Evolutionary conservation across 2,329 filamentous ascomycete genomes (phyloP).

Genomic region (Colletotrichum sp.): DNA sequence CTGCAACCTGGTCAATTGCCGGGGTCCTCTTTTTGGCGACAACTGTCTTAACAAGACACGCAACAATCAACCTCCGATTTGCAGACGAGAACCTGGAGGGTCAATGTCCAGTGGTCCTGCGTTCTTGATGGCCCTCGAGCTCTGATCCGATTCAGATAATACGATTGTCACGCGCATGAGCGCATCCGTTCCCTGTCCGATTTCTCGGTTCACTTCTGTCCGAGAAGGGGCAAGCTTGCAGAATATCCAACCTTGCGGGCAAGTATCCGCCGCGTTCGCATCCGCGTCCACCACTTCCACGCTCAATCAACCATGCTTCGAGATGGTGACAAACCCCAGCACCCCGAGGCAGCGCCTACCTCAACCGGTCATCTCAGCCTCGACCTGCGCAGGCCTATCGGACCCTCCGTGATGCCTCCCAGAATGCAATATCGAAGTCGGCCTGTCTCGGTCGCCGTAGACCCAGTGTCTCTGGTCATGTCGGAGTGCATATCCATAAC

Average conservation of each 20-base stretch:
- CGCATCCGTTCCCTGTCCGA: neutral
- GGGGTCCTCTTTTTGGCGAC: conserved; percentile 5
- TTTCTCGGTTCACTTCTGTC: neutral
- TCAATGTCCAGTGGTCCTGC: neutral
- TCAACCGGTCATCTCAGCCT: neutral
- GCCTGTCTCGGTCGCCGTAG: conserved; percentile 80
- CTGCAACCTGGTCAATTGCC: conserved; percentile 21
- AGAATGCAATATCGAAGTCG: conserved; percentile 65
- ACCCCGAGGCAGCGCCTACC: conserved; percentile 7
- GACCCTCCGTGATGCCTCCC: conserved; percentile 30
- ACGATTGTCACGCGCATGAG: neutral
- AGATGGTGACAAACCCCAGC: conserved; percentile 1
- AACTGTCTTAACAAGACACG: conserved; percentile 10
- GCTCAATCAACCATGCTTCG: conserved; percentile 13
- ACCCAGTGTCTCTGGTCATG: conserved; percentile 91
- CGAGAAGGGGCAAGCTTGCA: neutral
- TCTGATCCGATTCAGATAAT: neutral
- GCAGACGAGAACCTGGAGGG: neutral
- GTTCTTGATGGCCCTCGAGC: neutral
- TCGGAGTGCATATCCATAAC: conserved; percentile 99
- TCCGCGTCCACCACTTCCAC: neutral
- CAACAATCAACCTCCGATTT: neutral
- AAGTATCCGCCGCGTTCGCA: neutral
- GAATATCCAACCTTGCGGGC: neutral
- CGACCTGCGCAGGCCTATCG: conserved; percentile 25